phyloP scores from a whole-genome alignment of 371 early-diverging fungal genomes.

The Lichtheimia ramosa region DNA sequence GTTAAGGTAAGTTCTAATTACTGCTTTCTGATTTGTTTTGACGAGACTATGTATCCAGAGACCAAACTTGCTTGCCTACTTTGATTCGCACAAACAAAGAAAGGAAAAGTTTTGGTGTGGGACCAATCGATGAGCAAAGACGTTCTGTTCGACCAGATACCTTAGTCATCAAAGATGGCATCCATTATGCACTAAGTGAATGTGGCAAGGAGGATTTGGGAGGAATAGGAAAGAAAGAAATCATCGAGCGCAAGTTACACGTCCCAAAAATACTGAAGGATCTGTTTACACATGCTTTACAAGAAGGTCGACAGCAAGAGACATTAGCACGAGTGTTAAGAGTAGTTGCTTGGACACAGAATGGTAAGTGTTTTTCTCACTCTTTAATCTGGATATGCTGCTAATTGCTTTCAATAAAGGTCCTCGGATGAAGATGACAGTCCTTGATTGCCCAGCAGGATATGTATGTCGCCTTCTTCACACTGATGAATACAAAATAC shows the following conservation, averaged over 20 bases:
- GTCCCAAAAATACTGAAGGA: slow-evolving; percentile 6
- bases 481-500: slow-evolving; percentile 4
- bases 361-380: neutral
- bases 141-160: slow-evolving; percentile 7
- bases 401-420: neutral
- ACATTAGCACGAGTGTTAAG: neutral
- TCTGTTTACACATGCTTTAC: neutral
- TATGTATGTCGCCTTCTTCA: slow-evolving; percentile 1
- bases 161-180: slow-evolving; percentile 3
- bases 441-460: slow-evolving; percentile 2
- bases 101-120: neutral
- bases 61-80: slow-evolving; percentile 4
- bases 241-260: neutral
- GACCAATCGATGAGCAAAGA: slow-evolving; percentile 2
- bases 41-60: neutral
- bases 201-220: slow-evolving; percentile 3
- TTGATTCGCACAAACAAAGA: neutral
- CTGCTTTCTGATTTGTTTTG: neutral
- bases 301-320: neutral
- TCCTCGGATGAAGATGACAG: neutral
- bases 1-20: neutral
- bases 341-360: neutral
- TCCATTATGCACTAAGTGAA: slow-evolving; percentile 6
- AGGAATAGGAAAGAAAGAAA: slow-evolving; percentile 5
- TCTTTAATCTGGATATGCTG: neutral